phyloP scores from a whole-genome alignment of 345 rosid genomes.

The Trapa bicornis region DNA sequence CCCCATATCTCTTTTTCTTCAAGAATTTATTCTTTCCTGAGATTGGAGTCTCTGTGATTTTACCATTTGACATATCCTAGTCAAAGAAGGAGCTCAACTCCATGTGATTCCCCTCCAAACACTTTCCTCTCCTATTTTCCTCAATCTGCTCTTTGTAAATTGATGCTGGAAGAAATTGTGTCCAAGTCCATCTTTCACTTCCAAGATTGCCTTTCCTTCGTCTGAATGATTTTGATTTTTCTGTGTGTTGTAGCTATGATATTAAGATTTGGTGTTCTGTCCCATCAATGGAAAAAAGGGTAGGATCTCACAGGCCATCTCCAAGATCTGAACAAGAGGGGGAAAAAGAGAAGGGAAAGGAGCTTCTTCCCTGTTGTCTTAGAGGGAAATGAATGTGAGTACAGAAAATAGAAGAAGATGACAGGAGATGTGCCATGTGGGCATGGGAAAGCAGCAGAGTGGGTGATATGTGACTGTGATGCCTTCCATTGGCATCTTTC shows the following conservation, averaged over 20 bases:
- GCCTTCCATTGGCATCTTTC: not conserved
- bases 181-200: too few relatives aligned
- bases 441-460: not conserved
- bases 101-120: not conserved
- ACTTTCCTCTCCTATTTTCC: not conserved
- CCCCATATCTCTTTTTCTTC: not conserved
- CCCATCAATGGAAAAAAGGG: not conserved
- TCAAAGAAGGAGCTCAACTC: not conserved
- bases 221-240: too few relatives aligned
- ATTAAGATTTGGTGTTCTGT: not conserved
- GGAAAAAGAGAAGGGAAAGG: not conserved
- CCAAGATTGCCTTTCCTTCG: too few relatives aligned
- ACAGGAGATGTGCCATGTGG: not conserved
- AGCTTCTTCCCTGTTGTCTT: not conserved
- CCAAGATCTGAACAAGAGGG: not conserved
- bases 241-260: not conserved
- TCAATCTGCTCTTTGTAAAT: not conserved
- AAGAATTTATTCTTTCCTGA: not conserved
- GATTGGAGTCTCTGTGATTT: not conserved
- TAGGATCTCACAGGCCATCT: not conserved
- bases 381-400: too few relatives aligned
- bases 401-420: not conserved
- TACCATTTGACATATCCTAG: not conserved
- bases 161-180: not conserved
- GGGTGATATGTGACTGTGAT: not conserved